phyloP scores from a whole-genome alignment of 768 basidiomycete species.

The Termitomyces sp. region DNA sequence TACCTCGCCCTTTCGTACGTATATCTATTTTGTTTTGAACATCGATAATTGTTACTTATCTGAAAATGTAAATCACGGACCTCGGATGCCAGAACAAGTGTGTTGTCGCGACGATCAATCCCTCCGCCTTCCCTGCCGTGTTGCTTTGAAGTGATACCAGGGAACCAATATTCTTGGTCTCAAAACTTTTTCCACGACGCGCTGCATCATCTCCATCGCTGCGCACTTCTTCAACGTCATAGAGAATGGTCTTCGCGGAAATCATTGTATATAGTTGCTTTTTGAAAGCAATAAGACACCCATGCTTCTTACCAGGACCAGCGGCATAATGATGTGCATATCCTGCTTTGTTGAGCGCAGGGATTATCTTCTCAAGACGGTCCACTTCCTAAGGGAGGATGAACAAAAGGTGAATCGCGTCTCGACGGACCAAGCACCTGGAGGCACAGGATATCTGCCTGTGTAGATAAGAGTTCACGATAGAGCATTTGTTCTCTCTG shows the following conservation, averaged over 20 bases:
- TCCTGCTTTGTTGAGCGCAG: constrained; percentile 58
- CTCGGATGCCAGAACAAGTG: constrained; percentile 96
- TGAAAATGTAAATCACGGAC: constrained; percentile 37
- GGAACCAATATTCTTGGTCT: constrained; percentile 78
- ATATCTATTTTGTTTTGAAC: constrained; percentile 41
- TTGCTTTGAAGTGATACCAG: constrained; percentile 61
- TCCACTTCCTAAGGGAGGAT: constrained; percentile 73
- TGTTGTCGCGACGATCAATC: constrained; percentile 80
- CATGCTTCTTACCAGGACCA: constrained; percentile 79
- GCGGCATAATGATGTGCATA: constrained; percentile 65
- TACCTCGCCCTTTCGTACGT: constrained; percentile 83
- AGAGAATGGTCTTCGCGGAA: constrained; percentile 50
- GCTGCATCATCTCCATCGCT: constrained; percentile 28
- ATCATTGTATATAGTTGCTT: constrained; percentile 43
- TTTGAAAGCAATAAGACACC: constrained; percentile 80
- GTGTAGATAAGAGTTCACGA: constrained; percentile 66
- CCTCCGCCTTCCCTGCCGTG: constrained; percentile 33
- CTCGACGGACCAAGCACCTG: constrained; percentile 48
- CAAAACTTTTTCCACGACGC: constrained; percentile 57
- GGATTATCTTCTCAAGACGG: constrained; percentile 67
- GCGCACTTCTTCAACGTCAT: constrained; percentile 64
- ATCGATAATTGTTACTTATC: background rate
- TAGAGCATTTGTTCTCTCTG: constrained; percentile 76
- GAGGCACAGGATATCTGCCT: constrained; percentile 83
- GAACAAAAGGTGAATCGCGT: background rate